A percentile compares a stretch with the other conserved stretches of the same genome.
Evolutionary conservation across 2,329 filamentous ascomycete genomes (phyloP).

Genomic region (Fusarium albidum): DNA sequence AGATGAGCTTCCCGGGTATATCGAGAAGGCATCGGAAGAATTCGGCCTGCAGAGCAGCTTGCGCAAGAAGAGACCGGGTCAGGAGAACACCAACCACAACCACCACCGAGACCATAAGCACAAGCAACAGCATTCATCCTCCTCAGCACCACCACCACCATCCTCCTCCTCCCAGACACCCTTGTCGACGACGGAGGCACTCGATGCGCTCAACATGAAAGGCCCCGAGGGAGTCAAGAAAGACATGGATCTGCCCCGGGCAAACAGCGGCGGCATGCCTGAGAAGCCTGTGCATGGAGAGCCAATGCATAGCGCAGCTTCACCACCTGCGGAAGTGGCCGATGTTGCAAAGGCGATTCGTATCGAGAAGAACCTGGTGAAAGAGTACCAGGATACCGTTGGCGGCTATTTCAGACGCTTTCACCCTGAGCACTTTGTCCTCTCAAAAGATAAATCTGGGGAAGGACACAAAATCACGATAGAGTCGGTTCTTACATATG

Average conservation of each 20-base stretch:
- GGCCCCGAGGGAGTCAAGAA: slow-evolving; percentile 54
- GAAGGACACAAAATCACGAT: slow-evolving; percentile 62
- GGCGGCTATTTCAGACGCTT: slow-evolving; percentile 96
- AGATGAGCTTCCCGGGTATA: slow-evolving; percentile 85
- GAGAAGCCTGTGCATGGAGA: slow-evolving; percentile 48
- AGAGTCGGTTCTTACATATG: slow-evolving; percentile 85
- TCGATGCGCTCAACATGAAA: slow-evolving; percentile 56
- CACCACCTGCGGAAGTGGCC: slow-evolving; percentile 59
- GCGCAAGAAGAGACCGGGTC: slow-evolving; percentile 52
- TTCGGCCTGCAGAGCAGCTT: slow-evolving; percentile 85
- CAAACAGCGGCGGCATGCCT: slow-evolving; percentile 44
- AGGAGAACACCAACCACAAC: slow-evolving; percentile 33
- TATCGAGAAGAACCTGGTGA: slow-evolving; percentile 75
- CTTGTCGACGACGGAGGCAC: slow-evolving; percentile 37
- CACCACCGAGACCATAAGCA: slow-evolving; percentile 35
- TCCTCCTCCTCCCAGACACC: slow-evolving; percentile 22
- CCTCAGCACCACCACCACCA: slow-evolving; percentile 30
- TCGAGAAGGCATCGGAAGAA: slow-evolving; percentile 79
- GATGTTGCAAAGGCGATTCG: slow-evolving; percentile 69
- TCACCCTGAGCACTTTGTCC: slow-evolving; percentile 77
- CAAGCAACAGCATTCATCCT: slow-evolving; percentile 24
- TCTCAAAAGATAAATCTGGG: slow-evolving; percentile 44
- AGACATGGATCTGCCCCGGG: slow-evolving; percentile 46
- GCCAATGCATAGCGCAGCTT: slow-evolving; percentile 48
- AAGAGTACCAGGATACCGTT: slow-evolving; percentile 82